phyloP scores from a whole-genome alignment of 2,329 filamentous ascomycete genomes.

The Cladosporium sp. region DNA sequence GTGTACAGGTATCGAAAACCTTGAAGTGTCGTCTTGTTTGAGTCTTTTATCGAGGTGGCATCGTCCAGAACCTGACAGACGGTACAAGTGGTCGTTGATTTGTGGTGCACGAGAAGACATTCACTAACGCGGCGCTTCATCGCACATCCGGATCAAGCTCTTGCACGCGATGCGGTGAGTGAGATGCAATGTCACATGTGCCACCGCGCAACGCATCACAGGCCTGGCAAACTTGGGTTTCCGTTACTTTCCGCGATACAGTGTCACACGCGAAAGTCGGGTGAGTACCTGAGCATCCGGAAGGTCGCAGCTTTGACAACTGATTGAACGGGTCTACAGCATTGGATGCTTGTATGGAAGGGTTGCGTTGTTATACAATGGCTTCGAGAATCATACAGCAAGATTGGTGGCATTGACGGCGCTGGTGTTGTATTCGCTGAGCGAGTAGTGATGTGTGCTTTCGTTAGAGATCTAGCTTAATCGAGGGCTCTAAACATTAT shows the following conservation, averaged over 20 bases:
- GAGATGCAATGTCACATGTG: slow-evolving; percentile 2
- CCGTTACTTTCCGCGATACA: background rate
- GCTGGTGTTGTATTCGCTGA: too few relatives aligned
- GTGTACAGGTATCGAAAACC: too few relatives aligned
- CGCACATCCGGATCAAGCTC: background rate
- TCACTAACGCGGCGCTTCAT: too few relatives aligned
- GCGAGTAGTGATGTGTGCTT: too few relatives aligned
- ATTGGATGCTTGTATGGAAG: background rate
- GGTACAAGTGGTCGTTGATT: too few relatives aligned
- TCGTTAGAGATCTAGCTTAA: too few relatives aligned
- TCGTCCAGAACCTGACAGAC: background rate
- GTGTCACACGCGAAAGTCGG: background rate
- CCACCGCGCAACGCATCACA: background rate
- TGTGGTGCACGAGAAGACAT: too few relatives aligned
- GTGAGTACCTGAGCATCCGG: background rate
- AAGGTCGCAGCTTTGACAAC: background rate
- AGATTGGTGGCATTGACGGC: too few relatives aligned
- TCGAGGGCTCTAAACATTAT: too few relatives aligned
- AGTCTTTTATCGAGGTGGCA: background rate
- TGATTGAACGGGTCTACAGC: background rate
- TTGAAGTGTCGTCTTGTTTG: too few relatives aligned
- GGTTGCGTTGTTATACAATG: too few relatives aligned
- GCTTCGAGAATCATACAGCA: too few relatives aligned
- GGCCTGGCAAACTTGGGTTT: background rate
- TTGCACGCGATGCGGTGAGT: background rate